A percentile compares a stretch with the other conserved stretches of the same genome.
Conservation (phyloP, 371 early-diverging fungal genomes). For the Mortierella sp. region DNA sequence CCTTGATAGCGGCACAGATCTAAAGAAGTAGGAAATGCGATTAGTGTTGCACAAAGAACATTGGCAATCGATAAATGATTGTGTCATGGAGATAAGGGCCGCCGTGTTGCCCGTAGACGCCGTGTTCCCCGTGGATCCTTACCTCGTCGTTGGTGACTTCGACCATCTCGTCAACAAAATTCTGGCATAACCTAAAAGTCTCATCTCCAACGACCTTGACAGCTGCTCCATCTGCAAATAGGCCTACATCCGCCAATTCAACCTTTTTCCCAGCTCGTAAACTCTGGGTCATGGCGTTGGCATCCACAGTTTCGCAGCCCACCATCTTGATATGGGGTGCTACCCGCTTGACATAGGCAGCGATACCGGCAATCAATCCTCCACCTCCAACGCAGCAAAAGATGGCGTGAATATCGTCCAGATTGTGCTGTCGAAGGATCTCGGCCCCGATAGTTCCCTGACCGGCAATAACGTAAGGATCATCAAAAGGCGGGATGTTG, state of each 20-base stretch:
- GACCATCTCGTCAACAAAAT: constrained; percentile 84
- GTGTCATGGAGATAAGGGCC: not conserved
- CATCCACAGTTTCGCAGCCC: constrained; percentile 93
- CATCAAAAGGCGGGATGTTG: constrained; percentile 97
- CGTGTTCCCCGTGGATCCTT: not conserved
- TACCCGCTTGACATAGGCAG: constrained; percentile 89
- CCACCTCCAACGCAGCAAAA: constrained; percentile 96
- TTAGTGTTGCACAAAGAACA: too few relatives aligned
- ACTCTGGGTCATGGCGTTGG: constrained; percentile 89
- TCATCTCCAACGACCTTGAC: constrained; percentile 92
- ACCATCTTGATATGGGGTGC: constrained; percentile 87
- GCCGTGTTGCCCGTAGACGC: not conserved
- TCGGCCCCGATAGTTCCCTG: constrained; percentile 97
- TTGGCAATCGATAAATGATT: too few relatives aligned
- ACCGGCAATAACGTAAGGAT: constrained; percentile 97
- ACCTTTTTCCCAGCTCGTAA: constrained; percentile 72
- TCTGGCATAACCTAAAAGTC: constrained; percentile 79
- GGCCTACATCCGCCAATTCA: constrained; percentile 82
- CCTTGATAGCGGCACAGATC: constrained; percentile 98
- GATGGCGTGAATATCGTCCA: constrained; percentile 81
- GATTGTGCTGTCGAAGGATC: constrained; percentile 82
- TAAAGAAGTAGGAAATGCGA: not conserved
- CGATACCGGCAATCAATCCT: constrained; percentile 92
- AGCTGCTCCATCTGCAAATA: constrained; percentile 98
- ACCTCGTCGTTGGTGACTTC: constrained; percentile 92